Base-by-base conservation (phyloP, 257 asterid species). In the Cruciata laevipes region DNA sequence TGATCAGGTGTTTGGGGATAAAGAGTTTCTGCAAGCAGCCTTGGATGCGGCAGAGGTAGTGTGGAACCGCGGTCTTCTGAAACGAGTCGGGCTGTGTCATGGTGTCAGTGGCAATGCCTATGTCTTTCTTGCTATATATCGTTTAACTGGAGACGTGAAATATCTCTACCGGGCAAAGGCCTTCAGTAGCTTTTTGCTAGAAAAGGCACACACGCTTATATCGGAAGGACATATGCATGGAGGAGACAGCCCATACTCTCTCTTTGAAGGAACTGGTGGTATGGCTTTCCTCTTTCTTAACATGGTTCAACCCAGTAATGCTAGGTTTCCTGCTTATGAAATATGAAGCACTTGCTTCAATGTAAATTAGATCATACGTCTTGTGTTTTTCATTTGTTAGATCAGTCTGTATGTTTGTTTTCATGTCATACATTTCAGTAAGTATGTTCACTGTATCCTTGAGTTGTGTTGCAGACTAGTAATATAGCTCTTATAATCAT, bases 101-200 rank as follows among this genome's bases (percentile, higher is more conserved):
- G 95, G 97, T 17, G 78, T 89, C 61, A 85, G 97, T 9, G 97
- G 97, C 63, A 89, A 89, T 52, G 77, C 94, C 4, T 89, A 85
- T 35, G 84, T 70, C 49, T 87, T 89, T 77, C 84, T 89, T 7
- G 83, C 94, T 16, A 87, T 89, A 17, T 85, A 87, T 69, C 89
- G 88, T 4, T 74, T 89, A 33, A 89, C 97, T 2, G 91, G 95
- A 37, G 71, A 81, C 13, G 67, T 51, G 14, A 88, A 83, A 83
- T 87, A 78, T 61, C 60, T 87, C 33, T 85, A 84, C 52, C 80
- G 89, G 66, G 97, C 97, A 25, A 89, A 87, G 80, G 91, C 94
- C 35, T 89, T 87, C 72, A 83, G 91, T 4, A 79, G 95, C 75
- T 89, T 85, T 81, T 75, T 89, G 74, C 85, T 82, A 23, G 95